Conservation (phyloP, 108 stramenopile genomes). For the Cylindrotheca fusiformis region DNA sequence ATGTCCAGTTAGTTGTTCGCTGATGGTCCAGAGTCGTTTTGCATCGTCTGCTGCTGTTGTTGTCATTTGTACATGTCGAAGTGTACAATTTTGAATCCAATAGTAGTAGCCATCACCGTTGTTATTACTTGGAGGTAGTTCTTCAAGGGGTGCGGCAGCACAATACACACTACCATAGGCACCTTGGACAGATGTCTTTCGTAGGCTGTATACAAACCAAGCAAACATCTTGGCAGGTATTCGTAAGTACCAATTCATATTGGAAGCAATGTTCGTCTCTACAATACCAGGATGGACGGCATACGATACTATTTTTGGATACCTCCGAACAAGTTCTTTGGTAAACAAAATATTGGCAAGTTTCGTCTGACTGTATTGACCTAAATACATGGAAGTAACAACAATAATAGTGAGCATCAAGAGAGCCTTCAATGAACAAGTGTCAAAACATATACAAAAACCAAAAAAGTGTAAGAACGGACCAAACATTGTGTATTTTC, state of each 20-base stretch:
- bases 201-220: constrained; percentile 43
- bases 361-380: constrained; percentile 83
- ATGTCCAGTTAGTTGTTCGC: constrained; percentile 20
- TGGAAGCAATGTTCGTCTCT: constrained; percentile 79
- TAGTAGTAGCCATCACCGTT: too few relatives aligned
- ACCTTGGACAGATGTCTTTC: constrained; percentile 76
- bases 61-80: not conserved
- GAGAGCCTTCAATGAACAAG: not conserved
- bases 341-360: constrained; percentile 86
- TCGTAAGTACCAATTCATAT: constrained; percentile 82
- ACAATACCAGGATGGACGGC: constrained; percentile 90
- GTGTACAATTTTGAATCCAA: constrained; percentile 37
- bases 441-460: too few relatives aligned
- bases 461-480: too few relatives aligned
- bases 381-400: not conserved
- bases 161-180: constrained; percentile 78
- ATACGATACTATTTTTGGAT: constrained; percentile 32
- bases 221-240: constrained; percentile 58
- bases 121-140: constrained; percentile 15
- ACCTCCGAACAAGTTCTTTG: constrained; percentile 53
- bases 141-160: constrained; percentile 25
- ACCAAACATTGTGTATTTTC: constrained; percentile 74
- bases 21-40: constrained; percentile 27
- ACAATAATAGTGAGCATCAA: not conserved
- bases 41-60: constrained; percentile 15